Evolutionary conservation across 192 early-diverging fungal species (phyloP).

Genomic region (Chytriomyces sp.): DNA sequence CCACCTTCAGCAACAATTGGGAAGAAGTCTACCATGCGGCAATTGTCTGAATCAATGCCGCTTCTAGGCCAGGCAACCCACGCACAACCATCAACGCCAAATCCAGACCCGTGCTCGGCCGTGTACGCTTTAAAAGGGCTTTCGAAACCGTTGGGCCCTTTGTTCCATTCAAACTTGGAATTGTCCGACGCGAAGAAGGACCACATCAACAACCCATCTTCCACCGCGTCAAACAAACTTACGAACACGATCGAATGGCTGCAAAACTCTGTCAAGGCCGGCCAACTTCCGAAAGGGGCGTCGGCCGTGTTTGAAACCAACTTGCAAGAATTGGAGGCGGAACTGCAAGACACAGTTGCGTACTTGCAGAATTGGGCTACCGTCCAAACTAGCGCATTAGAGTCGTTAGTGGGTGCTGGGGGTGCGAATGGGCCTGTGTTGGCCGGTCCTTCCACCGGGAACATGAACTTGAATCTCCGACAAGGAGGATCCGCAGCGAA

Average conservation of each 20-base stretch:
- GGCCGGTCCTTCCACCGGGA: too few relatives aligned
- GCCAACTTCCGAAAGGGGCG: slow-evolving; percentile 13
- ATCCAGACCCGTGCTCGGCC: not conserved
- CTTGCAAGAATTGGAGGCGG: not conserved
- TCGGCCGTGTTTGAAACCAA: slow-evolving; percentile 6
- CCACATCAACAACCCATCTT: not conserved
- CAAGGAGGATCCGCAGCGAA: not conserved
- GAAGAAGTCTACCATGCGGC: not conserved
- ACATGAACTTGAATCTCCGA: too few relatives aligned
- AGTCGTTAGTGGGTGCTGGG: slow-evolving; percentile 21
- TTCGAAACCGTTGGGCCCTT: not conserved
- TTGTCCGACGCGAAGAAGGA: too few relatives aligned
- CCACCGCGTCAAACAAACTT: not conserved
- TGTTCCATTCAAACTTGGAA: too few relatives aligned
- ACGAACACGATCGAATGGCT: not conserved
- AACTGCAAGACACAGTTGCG: not conserved
- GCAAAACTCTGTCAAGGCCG: not conserved
- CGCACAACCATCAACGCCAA: not conserved
- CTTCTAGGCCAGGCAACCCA: not conserved
- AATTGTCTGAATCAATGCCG: slow-evolving; percentile 4
- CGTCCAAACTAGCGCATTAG: slow-evolving; percentile 25
- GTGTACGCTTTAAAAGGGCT: not conserved
- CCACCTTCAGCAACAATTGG: too few relatives aligned
- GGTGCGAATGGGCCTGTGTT: not conserved
- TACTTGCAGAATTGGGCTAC: slow-evolving; percentile 21